phyloP scores from a whole-genome alignment of 805 yeast genomes.

The Sugiyamaella boreocaroliniensis region DNA sequence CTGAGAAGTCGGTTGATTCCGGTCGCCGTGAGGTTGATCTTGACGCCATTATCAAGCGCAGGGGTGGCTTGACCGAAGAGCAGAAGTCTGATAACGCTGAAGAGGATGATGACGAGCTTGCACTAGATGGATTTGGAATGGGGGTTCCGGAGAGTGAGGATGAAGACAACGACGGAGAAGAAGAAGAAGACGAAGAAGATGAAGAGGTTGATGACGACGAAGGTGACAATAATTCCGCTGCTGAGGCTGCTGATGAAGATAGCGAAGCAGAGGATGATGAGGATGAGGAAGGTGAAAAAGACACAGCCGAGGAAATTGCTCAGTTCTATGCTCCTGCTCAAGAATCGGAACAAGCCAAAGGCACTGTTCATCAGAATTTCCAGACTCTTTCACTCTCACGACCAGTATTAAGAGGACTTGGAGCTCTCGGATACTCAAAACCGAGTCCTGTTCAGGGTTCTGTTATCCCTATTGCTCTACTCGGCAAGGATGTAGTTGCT shows the following conservation, averaged over 20 bases:
- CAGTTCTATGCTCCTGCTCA: constrained; percentile 59
- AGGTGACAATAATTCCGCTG: constrained; percentile 16
- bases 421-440: constrained; percentile 70
- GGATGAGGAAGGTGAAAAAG: constrained; percentile 41
- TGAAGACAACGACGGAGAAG: constrained; percentile 32
- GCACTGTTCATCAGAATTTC: constrained; percentile 55
- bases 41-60: constrained; percentile 78
- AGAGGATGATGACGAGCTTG: constrained; percentile 36
- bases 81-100: constrained; percentile 28
- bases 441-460: constrained; percentile 95
- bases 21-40: constrained; percentile 64
- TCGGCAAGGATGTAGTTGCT: constrained; percentile 95
- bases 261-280: constrained; percentile 28
- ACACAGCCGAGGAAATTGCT: constrained; percentile 76
- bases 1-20: constrained; percentile 36
- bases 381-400: constrained; percentile 76
- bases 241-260: constrained; percentile 30
- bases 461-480: constrained; percentile 83
- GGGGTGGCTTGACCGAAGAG: constrained; percentile 58
- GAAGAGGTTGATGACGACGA: constrained; percentile 28
- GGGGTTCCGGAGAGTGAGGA: constrained; percentile 25
- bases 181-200: constrained; percentile 20
- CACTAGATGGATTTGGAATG: constrained; percentile 39
- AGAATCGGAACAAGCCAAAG: constrained; percentile 49
- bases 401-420: constrained; percentile 79